Evolutionary conservation across 208 protist species (phyloP).

Genomic region (Naegleria gruberi): DNA sequence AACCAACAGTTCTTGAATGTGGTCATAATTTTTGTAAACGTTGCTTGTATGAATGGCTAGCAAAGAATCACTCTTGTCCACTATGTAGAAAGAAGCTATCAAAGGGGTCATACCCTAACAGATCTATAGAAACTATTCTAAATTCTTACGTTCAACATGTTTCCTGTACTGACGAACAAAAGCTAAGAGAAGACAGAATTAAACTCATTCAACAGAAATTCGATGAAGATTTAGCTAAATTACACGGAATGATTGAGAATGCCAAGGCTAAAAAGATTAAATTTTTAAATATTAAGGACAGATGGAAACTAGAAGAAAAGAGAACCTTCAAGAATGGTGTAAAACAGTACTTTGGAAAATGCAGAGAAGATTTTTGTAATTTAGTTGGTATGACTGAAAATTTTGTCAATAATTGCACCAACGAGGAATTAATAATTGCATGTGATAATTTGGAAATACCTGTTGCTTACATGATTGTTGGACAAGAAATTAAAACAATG

Average conservation of each 20-base stretch:
- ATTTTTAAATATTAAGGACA: background rate
- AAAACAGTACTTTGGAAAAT: background rate
- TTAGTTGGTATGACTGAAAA: background rate
- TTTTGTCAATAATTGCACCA: background rate
- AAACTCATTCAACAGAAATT: background rate
- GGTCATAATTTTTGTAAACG: background rate
- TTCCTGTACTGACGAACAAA: background rate
- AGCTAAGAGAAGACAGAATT: background rate
- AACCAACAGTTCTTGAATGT: background rate
- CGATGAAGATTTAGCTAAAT: background rate
- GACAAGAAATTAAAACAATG: background rate
- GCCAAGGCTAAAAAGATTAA: background rate
- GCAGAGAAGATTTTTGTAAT: background rate
- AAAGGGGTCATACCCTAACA: background rate
- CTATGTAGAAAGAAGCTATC: background rate
- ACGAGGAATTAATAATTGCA: background rate
- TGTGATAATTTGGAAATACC: background rate
- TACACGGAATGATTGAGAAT: background rate
- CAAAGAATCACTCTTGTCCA: background rate
- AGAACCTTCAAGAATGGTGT: background rate
- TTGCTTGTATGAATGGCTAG: background rate
- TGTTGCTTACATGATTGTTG: background rate
- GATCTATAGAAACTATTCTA: background rate
- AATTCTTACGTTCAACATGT: background rate
- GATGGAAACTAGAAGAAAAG: background rate